Evolutionary conservation across 2,329 filamentous ascomycete species (phyloP).

Genomic region (Aspergillus felis): DNA sequence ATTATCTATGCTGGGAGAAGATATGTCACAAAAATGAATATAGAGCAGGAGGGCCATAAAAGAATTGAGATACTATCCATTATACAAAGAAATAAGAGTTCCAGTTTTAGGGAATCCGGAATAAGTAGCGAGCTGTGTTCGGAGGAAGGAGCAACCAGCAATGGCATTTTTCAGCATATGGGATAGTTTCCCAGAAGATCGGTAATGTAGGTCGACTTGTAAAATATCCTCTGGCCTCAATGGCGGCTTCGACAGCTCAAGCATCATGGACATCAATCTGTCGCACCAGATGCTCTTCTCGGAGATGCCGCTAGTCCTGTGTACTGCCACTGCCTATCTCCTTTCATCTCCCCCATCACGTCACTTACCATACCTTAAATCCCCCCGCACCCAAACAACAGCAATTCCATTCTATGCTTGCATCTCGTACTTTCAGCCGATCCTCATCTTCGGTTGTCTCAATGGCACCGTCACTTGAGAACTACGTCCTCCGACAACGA

Average conservation of each 20-base stretch:
- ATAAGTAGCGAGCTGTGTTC: background rate
- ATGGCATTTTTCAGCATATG: too few species aligned
- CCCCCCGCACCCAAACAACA: background rate
- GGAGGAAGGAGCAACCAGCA: background rate
- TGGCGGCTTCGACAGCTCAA: too few species aligned
- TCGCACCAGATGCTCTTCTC: background rate
- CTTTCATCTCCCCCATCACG: background rate
- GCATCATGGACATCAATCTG: background rate
- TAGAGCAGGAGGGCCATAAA: background rate
- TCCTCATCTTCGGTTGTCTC: background rate
- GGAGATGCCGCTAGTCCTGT: background rate
- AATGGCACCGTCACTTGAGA: slow-evolving; percentile 22
- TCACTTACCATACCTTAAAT: background rate
- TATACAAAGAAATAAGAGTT: background rate
- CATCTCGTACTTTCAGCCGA: background rate
- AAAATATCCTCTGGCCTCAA: too few species aligned
- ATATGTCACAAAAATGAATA: background rate
- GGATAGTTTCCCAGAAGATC: too few species aligned
- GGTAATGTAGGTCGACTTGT: too few species aligned
- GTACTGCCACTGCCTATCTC: too few species aligned
- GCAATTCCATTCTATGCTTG: background rate
- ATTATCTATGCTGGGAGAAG: background rate
- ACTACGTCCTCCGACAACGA: slow-evolving; percentile 30
- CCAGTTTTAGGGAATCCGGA: background rate
- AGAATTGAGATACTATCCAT: background rate